phyloP scores from a whole-genome alignment of 2,329 filamentous ascomycete species.

The Xenoacremonium recifei region DNA sequence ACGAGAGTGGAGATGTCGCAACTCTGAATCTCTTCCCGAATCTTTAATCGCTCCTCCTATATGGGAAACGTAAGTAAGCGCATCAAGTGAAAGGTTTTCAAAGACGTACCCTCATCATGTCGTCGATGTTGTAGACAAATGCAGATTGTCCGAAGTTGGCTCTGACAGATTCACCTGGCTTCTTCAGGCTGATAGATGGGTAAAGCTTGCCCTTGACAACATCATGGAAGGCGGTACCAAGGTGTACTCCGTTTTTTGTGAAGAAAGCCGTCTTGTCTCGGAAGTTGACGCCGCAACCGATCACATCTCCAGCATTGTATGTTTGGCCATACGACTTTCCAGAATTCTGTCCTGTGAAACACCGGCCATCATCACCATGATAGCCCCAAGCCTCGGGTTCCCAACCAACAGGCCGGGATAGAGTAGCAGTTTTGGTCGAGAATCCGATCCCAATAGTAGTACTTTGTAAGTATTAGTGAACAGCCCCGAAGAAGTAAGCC shows the following conservation, averaged over 20 bases:
- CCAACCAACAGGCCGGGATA: constrained; percentile 62
- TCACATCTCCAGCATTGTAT: constrained; percentile 56
- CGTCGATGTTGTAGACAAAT: constrained; percentile 90
- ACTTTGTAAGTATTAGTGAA: constrained; percentile 31
- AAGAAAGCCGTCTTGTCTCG: constrained; percentile 64
- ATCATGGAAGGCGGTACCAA: constrained; percentile 69
- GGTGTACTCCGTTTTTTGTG: constrained; percentile 60
- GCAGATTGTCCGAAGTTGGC: constrained; percentile 70
- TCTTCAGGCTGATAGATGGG: constrained; percentile 65
- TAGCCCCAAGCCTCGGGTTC: constrained; percentile 68
- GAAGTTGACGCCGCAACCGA: constrained; percentile 68
- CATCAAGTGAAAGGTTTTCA: constrained; percentile 1
- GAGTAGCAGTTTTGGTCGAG: constrained; percentile 49
- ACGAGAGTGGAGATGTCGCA: constrained; percentile 61
- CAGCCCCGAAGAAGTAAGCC: too few relatives aligned
- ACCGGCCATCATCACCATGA: constrained; percentile 66
- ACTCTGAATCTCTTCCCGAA: constrained; percentile 58
- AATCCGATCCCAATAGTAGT: constrained; percentile 65
- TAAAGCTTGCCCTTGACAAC: constrained; percentile 64
- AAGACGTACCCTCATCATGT: constrained; percentile 69
- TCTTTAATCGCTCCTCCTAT: constrained; percentile 59
- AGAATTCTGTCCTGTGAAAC: constrained; percentile 54
- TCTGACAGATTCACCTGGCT: constrained; percentile 58
- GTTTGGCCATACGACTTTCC: constrained; percentile 57
- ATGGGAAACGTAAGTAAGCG: constrained; percentile 11